phyloP scores from a whole-genome alignment of 2,329 filamentous ascomycete species.

The Trichoderma harzianum region DNA sequence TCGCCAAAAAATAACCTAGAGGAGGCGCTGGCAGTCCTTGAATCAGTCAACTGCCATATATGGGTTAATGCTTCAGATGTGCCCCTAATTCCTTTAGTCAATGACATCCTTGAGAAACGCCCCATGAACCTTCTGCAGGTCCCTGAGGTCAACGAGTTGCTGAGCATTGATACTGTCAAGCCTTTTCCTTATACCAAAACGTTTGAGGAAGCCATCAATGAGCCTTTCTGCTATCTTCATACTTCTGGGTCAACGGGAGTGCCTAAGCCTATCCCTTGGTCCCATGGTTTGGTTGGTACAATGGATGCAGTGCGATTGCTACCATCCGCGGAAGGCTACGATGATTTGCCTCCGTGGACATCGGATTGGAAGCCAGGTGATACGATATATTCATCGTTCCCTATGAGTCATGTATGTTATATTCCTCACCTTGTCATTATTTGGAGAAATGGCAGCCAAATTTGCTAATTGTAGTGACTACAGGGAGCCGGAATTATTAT shows the following conservation, averaged over 20 bases:
- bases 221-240: constrained; percentile 38
- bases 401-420: constrained; percentile 33
- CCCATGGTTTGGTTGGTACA: constrained; percentile 32
- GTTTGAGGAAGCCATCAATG: constrained; percentile 32
- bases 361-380: constrained; percentile 29
- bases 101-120: background rate
- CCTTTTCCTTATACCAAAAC: constrained; percentile 31
- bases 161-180: background rate
- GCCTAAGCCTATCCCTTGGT: constrained; percentile 39
- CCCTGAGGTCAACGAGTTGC: background rate
- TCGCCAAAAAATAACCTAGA: constrained; percentile 34
- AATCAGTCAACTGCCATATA: constrained; percentile 30
- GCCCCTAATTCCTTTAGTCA: background rate
- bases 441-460: background rate
- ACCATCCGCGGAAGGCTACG: constrained; percentile 31
- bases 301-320: constrained; percentile 38
- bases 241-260: constrained; percentile 43
- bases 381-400: constrained; percentile 35
- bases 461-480: background rate
- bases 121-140: background rate
- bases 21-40: constrained; percentile 32
- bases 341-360: constrained; percentile 29
- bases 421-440: too few relatives aligned
- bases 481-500: constrained; percentile 42
- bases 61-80: constrained; percentile 28